Conservation (phyloP, 306 rosid species). For the Rosa chinensis region DNA sequence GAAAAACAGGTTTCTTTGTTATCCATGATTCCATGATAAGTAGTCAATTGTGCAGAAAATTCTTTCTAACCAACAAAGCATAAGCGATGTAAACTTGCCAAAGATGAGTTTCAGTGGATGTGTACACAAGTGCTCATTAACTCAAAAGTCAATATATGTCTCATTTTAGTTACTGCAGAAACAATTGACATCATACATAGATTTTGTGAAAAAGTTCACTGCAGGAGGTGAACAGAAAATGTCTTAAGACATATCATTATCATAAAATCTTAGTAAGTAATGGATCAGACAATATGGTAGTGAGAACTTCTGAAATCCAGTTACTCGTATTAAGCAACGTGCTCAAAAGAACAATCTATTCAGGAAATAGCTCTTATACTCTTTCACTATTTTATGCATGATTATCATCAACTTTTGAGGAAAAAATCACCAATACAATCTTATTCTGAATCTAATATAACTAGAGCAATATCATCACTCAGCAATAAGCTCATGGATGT, state of each 20-base stretch:
- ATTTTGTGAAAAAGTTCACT: not conserved
- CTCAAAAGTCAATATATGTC: not conserved
- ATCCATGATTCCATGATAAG: not conserved
- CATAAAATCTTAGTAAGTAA: not conserved
- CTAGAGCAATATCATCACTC: not conserved
- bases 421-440: not conserved
- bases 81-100: not conserved
- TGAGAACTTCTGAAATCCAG: not conserved
- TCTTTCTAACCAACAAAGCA: not conserved
- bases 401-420: not conserved
- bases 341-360: not conserved
- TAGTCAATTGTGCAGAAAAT: not conserved
- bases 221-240: not conserved
- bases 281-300: not conserved
- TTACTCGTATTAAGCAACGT: not conserved
- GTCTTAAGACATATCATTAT: not conserved
- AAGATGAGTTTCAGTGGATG: not conserved
- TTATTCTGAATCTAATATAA: not conserved
- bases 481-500: slow-evolving; percentile 17
- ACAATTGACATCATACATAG: not conserved
- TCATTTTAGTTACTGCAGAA: not conserved
- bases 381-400: not conserved
- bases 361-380: not conserved
- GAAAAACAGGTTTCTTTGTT: not conserved
- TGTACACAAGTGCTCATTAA: not conserved